These are phyloP conservation scores for Zalerion maritima DNA, from an alignment of 495 filamentous ascomycete genomes.

Conservation along the genomic window DNA sequence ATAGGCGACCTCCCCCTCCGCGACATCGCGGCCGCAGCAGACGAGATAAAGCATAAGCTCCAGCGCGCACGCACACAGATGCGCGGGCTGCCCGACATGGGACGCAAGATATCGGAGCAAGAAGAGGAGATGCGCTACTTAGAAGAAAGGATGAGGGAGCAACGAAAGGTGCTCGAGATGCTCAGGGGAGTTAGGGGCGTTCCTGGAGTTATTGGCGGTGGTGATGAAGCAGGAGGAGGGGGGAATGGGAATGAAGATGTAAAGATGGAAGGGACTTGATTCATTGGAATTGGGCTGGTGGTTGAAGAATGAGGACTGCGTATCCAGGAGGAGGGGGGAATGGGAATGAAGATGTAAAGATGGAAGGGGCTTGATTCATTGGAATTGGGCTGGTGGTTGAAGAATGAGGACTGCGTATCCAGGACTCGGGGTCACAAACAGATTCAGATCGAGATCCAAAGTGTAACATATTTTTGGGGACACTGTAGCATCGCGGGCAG, in stretches of 20 bases:
- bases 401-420: constrained; percentile 8
- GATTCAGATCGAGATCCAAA: neutral
- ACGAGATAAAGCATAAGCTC: constrained; percentile 63
- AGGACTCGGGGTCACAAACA: constrained; percentile 4
- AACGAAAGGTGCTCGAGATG: constrained; percentile 38
- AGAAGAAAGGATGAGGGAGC: constrained; percentile 45
- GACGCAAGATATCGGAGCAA: constrained; percentile 61
- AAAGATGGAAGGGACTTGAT: constrained; percentile 7
- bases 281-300: neutral
- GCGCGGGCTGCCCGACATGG: constrained; percentile 56
- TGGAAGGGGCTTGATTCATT: neutral
- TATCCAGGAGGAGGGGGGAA: constrained; percentile 5
- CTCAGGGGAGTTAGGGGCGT: constrained; percentile 30
- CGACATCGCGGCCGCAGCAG: constrained; percentile 59
- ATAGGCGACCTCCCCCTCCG: constrained; percentile 46
- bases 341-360: constrained; percentile 2
- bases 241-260: constrained; percentile 9
- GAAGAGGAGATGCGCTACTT: constrained; percentile 64
- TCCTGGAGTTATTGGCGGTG: constrained; percentile 14
- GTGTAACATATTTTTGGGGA: too few species aligned
- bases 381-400: constrained; percentile 4
- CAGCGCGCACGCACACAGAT: constrained; percentile 60
- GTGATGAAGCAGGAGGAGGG: constrained; percentile 16
- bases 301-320: constrained; percentile 2
- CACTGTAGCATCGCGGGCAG: too few species aligned